Evolutionary conservation across 2,329 filamentous ascomycete species (phyloP), one percentile per base, ranked within the genome.

Genomic region (Endocalyx cinctus): DNA sequence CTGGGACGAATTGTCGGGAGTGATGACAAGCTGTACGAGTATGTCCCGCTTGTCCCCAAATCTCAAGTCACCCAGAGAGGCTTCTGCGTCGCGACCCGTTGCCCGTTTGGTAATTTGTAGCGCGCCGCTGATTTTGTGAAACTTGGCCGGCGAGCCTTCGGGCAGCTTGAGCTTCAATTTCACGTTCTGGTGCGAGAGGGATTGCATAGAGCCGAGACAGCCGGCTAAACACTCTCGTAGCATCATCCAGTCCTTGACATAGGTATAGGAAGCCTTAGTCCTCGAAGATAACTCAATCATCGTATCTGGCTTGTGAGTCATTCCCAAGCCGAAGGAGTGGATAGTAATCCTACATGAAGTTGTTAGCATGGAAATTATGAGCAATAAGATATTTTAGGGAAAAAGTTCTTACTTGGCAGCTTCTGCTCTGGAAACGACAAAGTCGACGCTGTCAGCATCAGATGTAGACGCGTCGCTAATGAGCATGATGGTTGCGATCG

Each of bases 181-280:
- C 37, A 94, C 92, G 54, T 97, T 97, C 58, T 97, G 92, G 58
- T 98, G 92, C n/a, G 92, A 97, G 17, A 87, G 82, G 3, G 87
- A 88, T 60, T 98, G 92, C 56, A 97, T 75, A 11, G 87, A 82
- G 29, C 92, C 92, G 17, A 98, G 69, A 52, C 90, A 97, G 27
- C 92, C 92, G 16, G 89, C 92, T 27, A 96, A 74, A 58, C 92
- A 97, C 60, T 98, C 92, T 17, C 92, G 83, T 22, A 98, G 74
- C 90, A 97, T 98, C 90, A 97, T 97, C 92, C 92, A 98, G 60
- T 98, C 92, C 64, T 97, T 98, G 48, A 98, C 89, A 52, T 97
- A 98, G 2, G 88, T 94, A 55, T 97, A 98, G 2, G 88, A 94
- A 5, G 89, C 92, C 65, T 97, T 98, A 4, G 92, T 98, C 40